Base-by-base conservation (phyloP, 2,329 filamentous ascomycete genomes). In the Phialophora chinensis region DNA sequence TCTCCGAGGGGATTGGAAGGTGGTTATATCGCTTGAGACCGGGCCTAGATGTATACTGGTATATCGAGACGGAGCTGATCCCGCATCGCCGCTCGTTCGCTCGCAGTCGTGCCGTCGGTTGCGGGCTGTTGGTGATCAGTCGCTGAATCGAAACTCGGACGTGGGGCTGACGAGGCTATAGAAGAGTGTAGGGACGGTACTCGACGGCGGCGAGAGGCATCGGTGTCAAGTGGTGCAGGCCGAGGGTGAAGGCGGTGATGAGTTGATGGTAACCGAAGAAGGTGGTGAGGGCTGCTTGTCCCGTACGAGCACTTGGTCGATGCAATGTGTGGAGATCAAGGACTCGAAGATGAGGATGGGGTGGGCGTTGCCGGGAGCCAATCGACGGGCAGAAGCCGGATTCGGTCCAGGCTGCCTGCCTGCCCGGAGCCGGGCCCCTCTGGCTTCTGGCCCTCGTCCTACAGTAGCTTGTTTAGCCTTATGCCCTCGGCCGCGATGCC, bases 11-110 rank as follows among this genome's bases (percentile, higher is more conserved):
- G 7, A 2, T 44, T n/a, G 38, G 17, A n/a, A 23, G 27, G 27
- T 29, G 20, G 49, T 12, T 27, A n/a, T 29, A 12, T 53, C 4
- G 49, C 49, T 25, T 27, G 3, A 8, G 42, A 50, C 38, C 25
- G 57, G 35, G 31, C 47, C 29, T 58, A 58, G 44, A 57, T 42
- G 44, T 44, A 33, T 29, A 35, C 53, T 6, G 54, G 54, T 54
- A 61, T 33, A 42, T 33, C 14, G 29, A 57, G 42, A 8, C 17
- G 29, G 23, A n/a, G 54, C 60, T 63, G 54, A 31, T 63, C 25
- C 50, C 27, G 53, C 64, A 63, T 66, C 49, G 54, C 64, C 49
- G 50, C 57, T 61, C 38, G 42, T 60, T 12, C 27, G 49, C 53
- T 58, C 38, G 25, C 33, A 10, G 55, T 50, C 14, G 47, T 23